Conservation (phyloP, 1,284 basidiomycete species). For the Xerocomus minutiporus region DNA sequence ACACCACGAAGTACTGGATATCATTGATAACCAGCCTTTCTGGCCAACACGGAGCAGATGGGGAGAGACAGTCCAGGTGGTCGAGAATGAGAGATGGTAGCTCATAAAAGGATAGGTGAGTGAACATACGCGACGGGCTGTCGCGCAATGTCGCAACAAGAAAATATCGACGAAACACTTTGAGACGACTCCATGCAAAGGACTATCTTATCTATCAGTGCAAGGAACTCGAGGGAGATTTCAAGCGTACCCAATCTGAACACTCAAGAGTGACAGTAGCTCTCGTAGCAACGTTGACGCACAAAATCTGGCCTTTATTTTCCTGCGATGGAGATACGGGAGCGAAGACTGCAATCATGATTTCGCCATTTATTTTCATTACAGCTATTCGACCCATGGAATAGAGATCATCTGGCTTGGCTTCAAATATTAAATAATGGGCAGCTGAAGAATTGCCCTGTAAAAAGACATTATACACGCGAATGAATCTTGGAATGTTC, state of each 20-base stretch:
- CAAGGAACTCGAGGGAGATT: background rate
- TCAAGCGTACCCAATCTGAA: constrained; percentile 16
- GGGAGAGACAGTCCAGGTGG: background rate
- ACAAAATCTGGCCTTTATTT: constrained; percentile 11
- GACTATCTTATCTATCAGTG: constrained; percentile 12
- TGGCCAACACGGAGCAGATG: constrained; percentile 16
- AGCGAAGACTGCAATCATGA: constrained; percentile 15
- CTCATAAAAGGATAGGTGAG: constrained; percentile 18
- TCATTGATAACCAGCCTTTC: constrained; percentile 1
- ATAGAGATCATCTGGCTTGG: constrained; percentile 16
- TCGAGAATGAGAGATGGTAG: constrained; percentile 18
- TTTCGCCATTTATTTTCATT: constrained; percentile 18
- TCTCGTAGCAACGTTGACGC: background rate
- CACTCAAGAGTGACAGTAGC: constrained; percentile 12
- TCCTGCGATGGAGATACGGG: constrained; percentile 3
- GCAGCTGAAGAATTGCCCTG: background rate
- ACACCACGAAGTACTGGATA: constrained; percentile 18
- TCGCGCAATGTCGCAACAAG: background rate
- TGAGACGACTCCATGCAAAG: constrained; percentile 10
- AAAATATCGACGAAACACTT: constrained; percentile 12
- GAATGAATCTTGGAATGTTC: constrained; percentile 18
- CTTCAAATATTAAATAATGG: constrained; percentile 19
- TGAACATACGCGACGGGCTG: background rate
- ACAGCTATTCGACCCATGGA: constrained; percentile 15
- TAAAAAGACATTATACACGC: constrained; percentile 17